Base-by-base conservation (phyloP, 495 filamentous ascomycete genomes). In the Penicillium flavigenum region DNA sequence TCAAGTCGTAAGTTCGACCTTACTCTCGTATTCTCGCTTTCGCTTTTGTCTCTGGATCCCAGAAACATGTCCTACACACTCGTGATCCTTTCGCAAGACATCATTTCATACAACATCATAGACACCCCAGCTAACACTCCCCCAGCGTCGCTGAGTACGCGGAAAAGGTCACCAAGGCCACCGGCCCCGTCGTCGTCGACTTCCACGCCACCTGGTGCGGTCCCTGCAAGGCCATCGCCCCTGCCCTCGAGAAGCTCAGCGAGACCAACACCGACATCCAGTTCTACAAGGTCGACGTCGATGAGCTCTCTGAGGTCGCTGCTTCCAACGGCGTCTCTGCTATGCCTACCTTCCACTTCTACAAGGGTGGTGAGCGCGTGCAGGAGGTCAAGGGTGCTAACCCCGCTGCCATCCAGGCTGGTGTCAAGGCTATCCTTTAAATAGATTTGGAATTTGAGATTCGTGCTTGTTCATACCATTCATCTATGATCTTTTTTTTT, bases 211-310 rank as follows among this genome's bases (percentile, higher is more conserved):
- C 76, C 36, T 98, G 93, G 93, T 98, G 93, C 81, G 92, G 91
- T 39, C 93, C 93, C 54, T 98, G 93, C 87, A 96, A 91, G 80
- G 79, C 83, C 62, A 91, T 98, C 63, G 83, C 91, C 19, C 93
- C 93, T 38, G 65, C 79, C 26, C 69, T 96, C 52, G 82, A 83
- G 57, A 79, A 85, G 82, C 85, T 74, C 69, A 81, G 83, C 68
- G 63, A 86, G 44, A 61, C 69, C 19, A 79, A 80, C 74, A 44
- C 79, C 58, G 65, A 75, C 54, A 81, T 84, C 63, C 78, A 82
- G 66, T 97, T 96, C 78, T 87, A 83, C 83, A 96, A 97, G 83
- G 72, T 98, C 69, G 92, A 98, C 75, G 92, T 98, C 59, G 94
- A 98, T 73, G 77, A 88, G 58, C 76, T 93, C 27, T 72, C 86